A percentile compares a stretch with the other conserved stretches of the same genome.
Conservation (phyloP, 345 rosid species). For the Hirschfeldia incana region DNA sequence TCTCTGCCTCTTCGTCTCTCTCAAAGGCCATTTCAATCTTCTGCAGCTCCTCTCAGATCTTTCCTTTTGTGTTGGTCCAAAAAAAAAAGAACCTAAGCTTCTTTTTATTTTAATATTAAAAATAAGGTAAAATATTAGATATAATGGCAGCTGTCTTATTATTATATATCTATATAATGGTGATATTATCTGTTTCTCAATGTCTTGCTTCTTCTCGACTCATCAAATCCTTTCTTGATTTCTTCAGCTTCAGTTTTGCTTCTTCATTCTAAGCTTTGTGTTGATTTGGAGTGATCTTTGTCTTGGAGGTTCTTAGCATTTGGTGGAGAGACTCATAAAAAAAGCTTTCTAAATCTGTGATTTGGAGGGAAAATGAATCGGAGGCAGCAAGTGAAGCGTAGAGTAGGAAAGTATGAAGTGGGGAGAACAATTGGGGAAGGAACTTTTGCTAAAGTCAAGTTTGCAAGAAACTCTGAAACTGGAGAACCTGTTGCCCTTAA, state of each 20-base stretch:
- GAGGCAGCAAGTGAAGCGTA: conserved; percentile 58
- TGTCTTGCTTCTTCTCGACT: neutral
- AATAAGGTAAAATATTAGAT: neutral
- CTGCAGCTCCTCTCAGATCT: conserved; percentile 17
- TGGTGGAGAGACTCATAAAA: neutral
- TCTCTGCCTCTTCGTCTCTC: conserved; percentile 39
- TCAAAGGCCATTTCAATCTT: conserved; percentile 14
- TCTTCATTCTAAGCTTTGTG: neutral
- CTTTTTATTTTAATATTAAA: neutral
- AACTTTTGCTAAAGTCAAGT: conserved; percentile 96
- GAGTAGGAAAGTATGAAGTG: conserved; percentile 88
- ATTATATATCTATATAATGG: neutral
- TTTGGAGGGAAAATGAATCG: conserved; percentile 27
- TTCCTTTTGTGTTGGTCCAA: conserved; percentile 11
- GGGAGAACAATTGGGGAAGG: conserved; percentile 99
- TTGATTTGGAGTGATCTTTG: neutral
- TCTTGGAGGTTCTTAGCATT: neutral
- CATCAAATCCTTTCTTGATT: neutral
- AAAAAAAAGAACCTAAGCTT: conserved; percentile 15
- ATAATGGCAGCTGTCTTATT: neutral
- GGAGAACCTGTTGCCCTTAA: conserved; percentile 88
- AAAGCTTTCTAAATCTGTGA: neutral
- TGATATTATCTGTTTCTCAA: neutral
- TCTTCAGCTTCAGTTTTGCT: neutral
- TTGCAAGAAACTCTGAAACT: conserved; percentile 84